Evolutionary conservation across 345 rosid genomes (phyloP), one percentile per base, ranked within the genome.

Genomic region (Excoecaria agallocha): DNA sequence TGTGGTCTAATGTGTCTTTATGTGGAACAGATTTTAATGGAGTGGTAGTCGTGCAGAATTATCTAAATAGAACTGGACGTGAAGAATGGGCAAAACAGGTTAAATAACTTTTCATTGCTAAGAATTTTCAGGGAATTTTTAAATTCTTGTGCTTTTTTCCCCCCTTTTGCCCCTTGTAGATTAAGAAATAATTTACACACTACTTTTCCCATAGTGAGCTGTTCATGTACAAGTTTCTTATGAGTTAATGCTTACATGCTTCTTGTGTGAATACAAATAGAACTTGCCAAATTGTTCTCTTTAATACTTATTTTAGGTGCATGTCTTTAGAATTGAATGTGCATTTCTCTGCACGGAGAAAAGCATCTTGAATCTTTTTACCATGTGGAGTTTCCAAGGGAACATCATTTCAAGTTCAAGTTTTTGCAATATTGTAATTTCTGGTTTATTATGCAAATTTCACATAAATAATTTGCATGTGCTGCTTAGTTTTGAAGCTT

Each of bases 71-170:
- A 84, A 89, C 93, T 3, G 95, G 96, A 5, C 92, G 96, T 73
- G 86, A 80, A 70, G 98, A 89, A 77, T 94, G 98, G 98, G 96
- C 93, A 0, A 88, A 78, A 79, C 93, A 84, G 97, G 98, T 94
- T 68, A 70, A 57, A 65, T 13, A 22, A 1, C 37, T 24, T 56
- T 43, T 67, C 51, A 38, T 73, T 6, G 16, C 12, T n/a, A 51
- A 48, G 13, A 9, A 43, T 20, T 22, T 20, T 41, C 8, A 7
- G 38, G 51, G 20, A 62, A 62, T 49, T 35, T 41, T 5, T 41
- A 70, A 70, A 22, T 68, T 56, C 7, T 50, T 54, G 46, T 25
- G 37, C 58, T 20, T 39, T 43, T 43, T 43, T 3, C 45, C 8
- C 3, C 8, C 8, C 6, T 50, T 52, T 19, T 3, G 16, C 17